Evolutionary conservation across 805 yeast species (phyloP), one percentile per base, ranked within the genome.

Genomic region (Ogataea pilisensis): DNA sequence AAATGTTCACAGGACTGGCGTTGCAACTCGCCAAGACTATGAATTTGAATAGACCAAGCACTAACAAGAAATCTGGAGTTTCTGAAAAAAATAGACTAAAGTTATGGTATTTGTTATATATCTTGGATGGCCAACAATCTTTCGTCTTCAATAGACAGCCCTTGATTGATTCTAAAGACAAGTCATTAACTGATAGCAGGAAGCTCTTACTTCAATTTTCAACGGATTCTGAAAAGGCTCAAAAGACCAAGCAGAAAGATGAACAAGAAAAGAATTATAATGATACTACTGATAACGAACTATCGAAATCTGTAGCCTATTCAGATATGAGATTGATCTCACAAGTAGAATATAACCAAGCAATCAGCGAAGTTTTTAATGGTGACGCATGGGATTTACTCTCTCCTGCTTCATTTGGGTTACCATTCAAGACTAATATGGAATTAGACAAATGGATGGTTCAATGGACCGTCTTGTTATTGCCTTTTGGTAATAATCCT

Each of bases 371-470:
- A 38, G 78, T 80, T 0, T 76, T 81, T 45, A 65, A 61, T 37
- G 81, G 80, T 2, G 68, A 74, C 46, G 79, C 82, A 0, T 77
- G 85, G 84, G 80, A 74, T 40, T 55, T 78, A 17, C 58, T 82
- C 30, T 65, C 76, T 0, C 87, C 87, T 0, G 65, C 78, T 2
- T 64, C 76, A 1, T 75, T 81, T 55, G 89, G 89, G 0, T 68
- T 82, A 8, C 87, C 87, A 0, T 81, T 84, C 54, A 76, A 74
- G 48, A 72, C 80, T 6, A 82, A 82, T 53, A 59, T 82, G 42
- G 85, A 80, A 43, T 60, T 82, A 28, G 89, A 82, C 53, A 79
- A 75, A 58, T 82, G 89, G 89, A 82, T 82, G 86, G 85, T 82
- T 4, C 80, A 82, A 17, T 82, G 89, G 89, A 79, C 89, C 0